These are phyloP conservation scores for Ascoidea asiatica DNA, from an alignment of 805 yeast genomes.

Conservation along the genomic window DNA sequence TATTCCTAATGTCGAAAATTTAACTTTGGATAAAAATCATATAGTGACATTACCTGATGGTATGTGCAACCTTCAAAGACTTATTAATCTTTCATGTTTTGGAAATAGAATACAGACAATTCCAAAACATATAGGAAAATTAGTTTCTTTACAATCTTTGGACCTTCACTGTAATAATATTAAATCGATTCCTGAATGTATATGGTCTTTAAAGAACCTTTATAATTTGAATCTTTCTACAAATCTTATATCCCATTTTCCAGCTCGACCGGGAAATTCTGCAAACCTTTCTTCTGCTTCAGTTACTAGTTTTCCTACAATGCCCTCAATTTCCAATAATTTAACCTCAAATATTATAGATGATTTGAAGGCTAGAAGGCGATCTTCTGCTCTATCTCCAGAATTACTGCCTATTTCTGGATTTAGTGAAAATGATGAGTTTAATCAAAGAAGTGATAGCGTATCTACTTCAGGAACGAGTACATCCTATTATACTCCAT, in stretches of 20 bases:
- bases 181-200: conserved; percentile 33
- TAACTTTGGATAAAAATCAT: conserved; percentile 72
- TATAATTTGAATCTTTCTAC: conserved; percentile 84
- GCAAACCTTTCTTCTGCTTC: background rate
- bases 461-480: background rate
- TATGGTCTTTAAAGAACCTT: conserved; percentile 82
- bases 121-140: conserved; percentile 49
- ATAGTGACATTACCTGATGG: conserved; percentile 63
- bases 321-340: background rate
- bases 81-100: conserved; percentile 56
- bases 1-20: conserved; percentile 54
- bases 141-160: conserved; percentile 38
- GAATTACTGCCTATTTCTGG: no score
- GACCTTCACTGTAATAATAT: conserved; percentile 55
- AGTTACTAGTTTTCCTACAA: background rate
- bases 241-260: conserved; percentile 36
- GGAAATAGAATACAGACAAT: conserved; percentile 62
- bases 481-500: background rate
- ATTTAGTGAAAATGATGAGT: background rate
- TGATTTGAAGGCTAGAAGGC: background rate
- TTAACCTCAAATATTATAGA: background rate
- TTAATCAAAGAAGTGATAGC: background rate
- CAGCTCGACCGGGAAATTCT: conserved; percentile 7
- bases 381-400: background rate
- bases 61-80: conserved; percentile 40